Conservation (phyloP, 2,329 filamentous ascomycete species). For the Trichoderma aggressivum region DNA sequence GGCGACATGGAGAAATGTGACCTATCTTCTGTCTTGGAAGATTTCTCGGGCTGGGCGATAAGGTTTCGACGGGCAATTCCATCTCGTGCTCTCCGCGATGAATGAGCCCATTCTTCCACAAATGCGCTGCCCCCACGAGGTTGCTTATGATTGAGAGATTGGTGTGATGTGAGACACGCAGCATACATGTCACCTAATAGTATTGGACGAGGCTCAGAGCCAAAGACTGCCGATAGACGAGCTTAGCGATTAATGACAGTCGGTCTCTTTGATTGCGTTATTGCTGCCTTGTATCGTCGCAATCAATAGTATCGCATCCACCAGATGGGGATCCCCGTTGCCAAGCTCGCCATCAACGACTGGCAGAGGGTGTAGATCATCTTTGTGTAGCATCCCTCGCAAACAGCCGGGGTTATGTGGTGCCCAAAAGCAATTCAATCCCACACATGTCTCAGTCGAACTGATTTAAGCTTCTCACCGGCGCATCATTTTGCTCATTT, state of each 20-base stretch:
- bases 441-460: neutral
- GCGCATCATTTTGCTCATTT: neutral
- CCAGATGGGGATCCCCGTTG: neutral
- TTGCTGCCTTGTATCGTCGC: conserved; percentile 15
- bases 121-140: neutral
- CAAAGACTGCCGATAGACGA: neutral
- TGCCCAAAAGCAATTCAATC: neutral
- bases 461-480: neutral
- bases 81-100: neutral
- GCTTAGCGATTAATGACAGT: neutral
- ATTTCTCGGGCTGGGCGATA: neutral
- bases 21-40: neutral
- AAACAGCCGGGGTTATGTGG: neutral
- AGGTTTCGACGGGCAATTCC: neutral
- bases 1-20: neutral
- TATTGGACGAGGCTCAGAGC: neutral
- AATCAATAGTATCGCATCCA: conserved; percentile 7
- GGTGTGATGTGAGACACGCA: neutral
- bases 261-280: conserved; percentile 15
- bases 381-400: neutral
- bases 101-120: neutral
- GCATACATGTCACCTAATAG: neutral
- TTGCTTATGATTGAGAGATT: neutral
- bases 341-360: neutral
- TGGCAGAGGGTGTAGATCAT: neutral